These are phyloP conservation scores for Ocimum tenuiflorum DNA, from an alignment of 257 asterid species.

Conservation along the genomic window DNA sequence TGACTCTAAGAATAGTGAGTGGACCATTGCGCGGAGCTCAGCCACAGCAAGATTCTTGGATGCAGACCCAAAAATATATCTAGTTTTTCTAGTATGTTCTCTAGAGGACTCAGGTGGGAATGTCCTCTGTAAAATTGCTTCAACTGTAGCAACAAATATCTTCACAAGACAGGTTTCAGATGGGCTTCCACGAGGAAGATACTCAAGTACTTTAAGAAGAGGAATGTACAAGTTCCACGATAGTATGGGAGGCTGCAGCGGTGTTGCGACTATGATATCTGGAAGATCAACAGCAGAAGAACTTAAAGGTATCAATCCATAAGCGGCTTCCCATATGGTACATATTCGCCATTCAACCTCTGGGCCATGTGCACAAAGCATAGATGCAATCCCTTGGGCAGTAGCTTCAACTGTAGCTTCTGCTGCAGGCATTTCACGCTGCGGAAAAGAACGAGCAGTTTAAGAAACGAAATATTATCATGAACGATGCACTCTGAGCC, in stretches of 20 bases:
- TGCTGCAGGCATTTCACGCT: slow-evolving; percentile 67
- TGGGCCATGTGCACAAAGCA: slow-evolving; percentile 99
- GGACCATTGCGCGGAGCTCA: slow-evolving; percentile 95
- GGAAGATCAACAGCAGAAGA: slow-evolving; percentile 97
- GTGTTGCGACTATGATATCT: slow-evolving; percentile 88
- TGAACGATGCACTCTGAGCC: slow-evolving; percentile 17
- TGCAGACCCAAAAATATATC: slow-evolving; percentile 70
- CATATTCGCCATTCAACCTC: slow-evolving; percentile 99
- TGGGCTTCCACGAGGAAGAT: slow-evolving; percentile 98
- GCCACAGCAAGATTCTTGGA: slow-evolving; percentile 95
- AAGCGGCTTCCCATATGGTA: slow-evolving; percentile 99
- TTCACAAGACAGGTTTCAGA: slow-evolving; percentile 96
- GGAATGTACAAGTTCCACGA: slow-evolving; percentile 96
- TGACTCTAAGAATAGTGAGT: slow-evolving; percentile 81
- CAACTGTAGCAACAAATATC: slow-evolving; percentile 97
- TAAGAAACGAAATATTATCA: neutral
- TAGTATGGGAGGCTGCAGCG: slow-evolving; percentile 82
- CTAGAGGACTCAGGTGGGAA: slow-evolving; percentile 78
- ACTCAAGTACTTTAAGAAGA: slow-evolving; percentile 91
- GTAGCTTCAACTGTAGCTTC: slow-evolving; percentile 96
- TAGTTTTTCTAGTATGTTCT: slow-evolving; percentile 74
- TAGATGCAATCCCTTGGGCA: slow-evolving; percentile 98
- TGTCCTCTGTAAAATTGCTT: slow-evolving; percentile 90
- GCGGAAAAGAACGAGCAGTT: slow-evolving; percentile 30
- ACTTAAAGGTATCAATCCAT: slow-evolving; percentile 90